phyloP scores from a whole-genome alignment of 2,329 filamentous ascomycete species.

The Aspergillus brunneoviolaceus region DNA sequence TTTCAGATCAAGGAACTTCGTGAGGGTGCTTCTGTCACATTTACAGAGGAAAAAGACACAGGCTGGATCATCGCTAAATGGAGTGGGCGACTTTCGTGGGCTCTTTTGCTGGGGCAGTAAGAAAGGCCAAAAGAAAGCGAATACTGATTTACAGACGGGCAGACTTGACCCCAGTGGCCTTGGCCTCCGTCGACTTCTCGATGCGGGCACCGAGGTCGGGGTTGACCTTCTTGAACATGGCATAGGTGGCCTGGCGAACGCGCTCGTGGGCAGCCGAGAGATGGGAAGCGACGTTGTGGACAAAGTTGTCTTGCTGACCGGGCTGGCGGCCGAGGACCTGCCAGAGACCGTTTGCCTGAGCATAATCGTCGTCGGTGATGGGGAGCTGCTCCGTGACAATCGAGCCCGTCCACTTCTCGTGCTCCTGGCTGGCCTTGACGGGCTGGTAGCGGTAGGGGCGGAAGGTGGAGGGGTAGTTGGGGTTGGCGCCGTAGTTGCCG shows the following conservation, averaged over 20 bases:
- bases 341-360: slow-evolving; percentile 47
- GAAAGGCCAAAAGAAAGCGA: no score
- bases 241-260: slow-evolving; percentile 59
- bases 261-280: slow-evolving; percentile 54
- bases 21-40: background rate
- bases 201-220: slow-evolving; percentile 54
- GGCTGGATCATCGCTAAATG: no score
- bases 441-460: slow-evolving; percentile 38
- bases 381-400: slow-evolving; percentile 42
- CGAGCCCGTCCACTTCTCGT: slow-evolving; percentile 46
- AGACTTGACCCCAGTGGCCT: slow-evolving; percentile 20
- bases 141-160: slow-evolving; percentile 28
- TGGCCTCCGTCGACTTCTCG: slow-evolving; percentile 52
- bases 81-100: no score
- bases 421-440: slow-evolving; percentile 44
- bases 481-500: slow-evolving; percentile 62
- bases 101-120: no score
- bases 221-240: slow-evolving; percentile 61
- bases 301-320: slow-evolving; percentile 62
- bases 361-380: slow-evolving; percentile 47
- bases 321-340: slow-evolving; percentile 43
- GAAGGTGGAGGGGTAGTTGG: slow-evolving; percentile 52
- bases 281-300: slow-evolving; percentile 60
- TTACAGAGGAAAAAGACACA: background rate
- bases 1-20: background rate